These are phyloP conservation scores for Kodamaea derodonti DNA, from an alignment of 1,139 yeast species.

Conservation along the genomic window DNA sequence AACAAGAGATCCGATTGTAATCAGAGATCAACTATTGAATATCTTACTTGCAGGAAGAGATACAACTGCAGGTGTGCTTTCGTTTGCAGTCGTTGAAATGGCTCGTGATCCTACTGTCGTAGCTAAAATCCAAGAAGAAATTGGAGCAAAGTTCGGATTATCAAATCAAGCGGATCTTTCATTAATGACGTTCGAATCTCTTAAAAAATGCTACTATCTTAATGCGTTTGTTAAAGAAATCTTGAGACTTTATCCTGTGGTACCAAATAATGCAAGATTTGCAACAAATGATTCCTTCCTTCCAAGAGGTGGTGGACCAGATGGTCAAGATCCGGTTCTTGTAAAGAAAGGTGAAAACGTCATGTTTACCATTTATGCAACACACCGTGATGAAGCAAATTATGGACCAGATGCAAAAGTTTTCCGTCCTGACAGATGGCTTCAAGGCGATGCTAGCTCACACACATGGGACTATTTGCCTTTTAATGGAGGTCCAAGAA, in stretches of 20 bases:
- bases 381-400: constrained; percentile 41
- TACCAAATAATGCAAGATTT: constrained; percentile 47
- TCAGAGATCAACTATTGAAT: constrained; percentile 42
- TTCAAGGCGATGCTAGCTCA: constrained; percentile 24
- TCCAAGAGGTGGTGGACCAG: constrained; percentile 51
- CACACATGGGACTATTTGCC: constrained; percentile 52
- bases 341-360: constrained; percentile 46
- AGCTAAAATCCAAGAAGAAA: constrained; percentile 28
- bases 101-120: constrained; percentile 36
- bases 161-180: constrained; percentile 27
- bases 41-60: constrained; percentile 45
- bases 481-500: constrained; percentile 59
- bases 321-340: constrained; percentile 38
- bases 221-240: constrained; percentile 46
- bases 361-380: constrained; percentile 38
- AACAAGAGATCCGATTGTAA: constrained; percentile 37
- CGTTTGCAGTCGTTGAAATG: constrained; percentile 37
- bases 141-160: constrained; percentile 33
- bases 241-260: constrained; percentile 52
- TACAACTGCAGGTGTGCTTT: constrained; percentile 43
- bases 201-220: constrained; percentile 47
- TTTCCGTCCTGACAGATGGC: constrained; percentile 53
- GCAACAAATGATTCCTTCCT: constrained; percentile 43
- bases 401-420: constrained; percentile 48
- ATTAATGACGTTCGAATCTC: constrained; percentile 42